Conservation (phyloP, 2,329 filamentous ascomycete species). For the Neonectria neomacrospora region DNA sequence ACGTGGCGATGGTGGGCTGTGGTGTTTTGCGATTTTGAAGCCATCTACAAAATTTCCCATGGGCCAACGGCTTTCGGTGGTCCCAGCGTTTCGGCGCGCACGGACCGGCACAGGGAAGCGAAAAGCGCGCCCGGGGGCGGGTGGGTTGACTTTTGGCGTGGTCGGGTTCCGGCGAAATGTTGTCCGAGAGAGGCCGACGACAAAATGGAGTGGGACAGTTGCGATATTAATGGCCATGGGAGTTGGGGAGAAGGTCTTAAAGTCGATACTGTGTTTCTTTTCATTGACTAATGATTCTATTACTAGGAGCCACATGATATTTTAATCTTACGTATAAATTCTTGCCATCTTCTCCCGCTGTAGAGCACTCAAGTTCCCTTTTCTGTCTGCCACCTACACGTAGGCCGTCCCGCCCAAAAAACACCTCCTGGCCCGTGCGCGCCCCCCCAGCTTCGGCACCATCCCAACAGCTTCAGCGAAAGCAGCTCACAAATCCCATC, state of each 20-base stretch:
- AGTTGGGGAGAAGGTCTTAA: conserved; percentile 4
- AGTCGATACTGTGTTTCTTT: neutral
- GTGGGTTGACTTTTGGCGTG: conserved; percentile 6
- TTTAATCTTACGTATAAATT: neutral
- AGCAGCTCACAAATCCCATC: conserved; percentile 40
- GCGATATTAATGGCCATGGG: conserved; percentile 21
- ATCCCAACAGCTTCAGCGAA: conserved; percentile 50
- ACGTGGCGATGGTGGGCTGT: conserved; percentile 3
- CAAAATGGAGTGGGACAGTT: conserved; percentile 26
- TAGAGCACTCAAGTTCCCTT: neutral
- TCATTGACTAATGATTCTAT: no score
- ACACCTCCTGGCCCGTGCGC: conserved; percentile 42
- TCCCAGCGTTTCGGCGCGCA: conserved; percentile 23
- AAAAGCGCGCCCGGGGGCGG: neutral
- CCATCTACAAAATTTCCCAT: conserved; percentile 34
- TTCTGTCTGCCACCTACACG: conserved; percentile 25
- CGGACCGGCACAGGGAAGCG: conserved; percentile 25
- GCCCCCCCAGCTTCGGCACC: conserved; percentile 43
- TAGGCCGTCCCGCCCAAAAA: conserved; percentile 47
- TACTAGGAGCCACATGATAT: neutral
- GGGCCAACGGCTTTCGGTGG: conserved; percentile 14
- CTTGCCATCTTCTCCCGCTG: neutral
- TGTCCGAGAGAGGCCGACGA: conserved; percentile 30
- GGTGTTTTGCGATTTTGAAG: conserved; percentile 15
- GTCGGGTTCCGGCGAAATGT: conserved; percentile 36